These are phyloP conservation scores for Ophiostoma novo-ulmi DNA, from an alignment of 2,329 filamentous ascomycete species.

Conservation along the genomic window DNA sequence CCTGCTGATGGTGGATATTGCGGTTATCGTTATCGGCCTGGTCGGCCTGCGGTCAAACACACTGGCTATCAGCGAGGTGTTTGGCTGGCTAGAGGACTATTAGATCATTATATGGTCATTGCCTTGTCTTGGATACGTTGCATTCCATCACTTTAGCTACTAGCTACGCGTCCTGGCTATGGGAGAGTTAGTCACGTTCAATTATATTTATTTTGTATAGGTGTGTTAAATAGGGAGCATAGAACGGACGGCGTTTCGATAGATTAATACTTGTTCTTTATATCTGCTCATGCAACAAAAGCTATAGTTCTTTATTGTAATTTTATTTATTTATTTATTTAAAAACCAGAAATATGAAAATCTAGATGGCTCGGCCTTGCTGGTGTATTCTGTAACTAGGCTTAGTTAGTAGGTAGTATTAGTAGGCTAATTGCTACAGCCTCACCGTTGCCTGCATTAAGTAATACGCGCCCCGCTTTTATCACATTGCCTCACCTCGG, in stretches of 20 bases:
- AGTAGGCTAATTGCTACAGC: background rate
- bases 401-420: background rate
- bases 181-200: background rate
- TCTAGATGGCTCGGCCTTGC: background rate
- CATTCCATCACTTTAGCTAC: background rate
- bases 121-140: background rate
- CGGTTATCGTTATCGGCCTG: conserved; percentile 66
- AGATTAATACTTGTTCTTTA: background rate
- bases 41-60: conserved; percentile 71
- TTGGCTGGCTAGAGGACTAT: conserved; percentile 58
- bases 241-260: conserved; percentile 15
- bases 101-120: conserved; percentile 2
- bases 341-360: background rate
- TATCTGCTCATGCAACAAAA: background rate
- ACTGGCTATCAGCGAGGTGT: conserved; percentile 75
- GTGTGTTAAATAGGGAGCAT: conserved; percentile 2
- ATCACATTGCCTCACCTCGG: background rate
- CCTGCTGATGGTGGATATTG: conserved; percentile 70
- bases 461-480: background rate
- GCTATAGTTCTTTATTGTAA: background rate
- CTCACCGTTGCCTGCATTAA: background rate
- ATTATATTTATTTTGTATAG: conserved; percentile 14
- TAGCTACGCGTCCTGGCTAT: background rate
- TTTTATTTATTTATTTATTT: background rate
- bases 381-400: background rate